Evolutionary conservation across 495 filamentous ascomycete species (phyloP).

Genomic region (Ascodesmis nigricans): DNA sequence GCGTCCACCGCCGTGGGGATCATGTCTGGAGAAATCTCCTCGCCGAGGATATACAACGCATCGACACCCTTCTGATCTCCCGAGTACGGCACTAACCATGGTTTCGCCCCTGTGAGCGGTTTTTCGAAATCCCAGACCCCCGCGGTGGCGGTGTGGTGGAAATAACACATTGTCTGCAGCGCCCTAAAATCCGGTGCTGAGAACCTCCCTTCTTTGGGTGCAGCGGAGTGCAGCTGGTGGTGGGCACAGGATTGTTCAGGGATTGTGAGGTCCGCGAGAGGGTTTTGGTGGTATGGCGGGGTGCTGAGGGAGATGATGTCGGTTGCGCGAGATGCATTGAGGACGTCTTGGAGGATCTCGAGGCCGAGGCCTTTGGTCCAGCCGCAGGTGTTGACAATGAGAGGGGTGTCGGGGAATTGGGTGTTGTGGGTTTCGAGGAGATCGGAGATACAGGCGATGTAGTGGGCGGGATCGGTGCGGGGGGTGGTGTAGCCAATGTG

Average conservation of each 20-base stretch:
- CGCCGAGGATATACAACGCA: constrained; percentile 31
- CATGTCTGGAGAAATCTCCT: constrained; percentile 26
- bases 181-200: constrained; percentile 35
- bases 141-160: constrained; percentile 27
- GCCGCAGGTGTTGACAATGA: constrained; percentile 42
- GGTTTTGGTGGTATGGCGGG: constrained; percentile 5
- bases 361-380: constrained; percentile 40
- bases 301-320: constrained; percentile 25
- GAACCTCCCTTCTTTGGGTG: constrained; percentile 17
- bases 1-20: constrained; percentile 34
- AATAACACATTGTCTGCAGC: constrained; percentile 47
- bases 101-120: constrained; percentile 28
- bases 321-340: constrained; percentile 29
- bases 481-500: constrained; percentile 35
- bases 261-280: no score
- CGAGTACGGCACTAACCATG: constrained; percentile 34
- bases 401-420: constrained; percentile 26
- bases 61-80: constrained; percentile 30
- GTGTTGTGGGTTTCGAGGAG: constrained; percentile 32
- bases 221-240: constrained; percentile 10
- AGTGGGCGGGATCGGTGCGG: constrained; percentile 40
- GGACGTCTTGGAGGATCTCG: constrained; percentile 33
- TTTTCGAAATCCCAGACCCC: constrained; percentile 27
- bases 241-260: constrained; percentile 4
- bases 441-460: constrained; percentile 32